Evolutionary conservation across 306 rosid genomes (phyloP).

Genomic region (Sphenostylis stenocarpa): DNA sequence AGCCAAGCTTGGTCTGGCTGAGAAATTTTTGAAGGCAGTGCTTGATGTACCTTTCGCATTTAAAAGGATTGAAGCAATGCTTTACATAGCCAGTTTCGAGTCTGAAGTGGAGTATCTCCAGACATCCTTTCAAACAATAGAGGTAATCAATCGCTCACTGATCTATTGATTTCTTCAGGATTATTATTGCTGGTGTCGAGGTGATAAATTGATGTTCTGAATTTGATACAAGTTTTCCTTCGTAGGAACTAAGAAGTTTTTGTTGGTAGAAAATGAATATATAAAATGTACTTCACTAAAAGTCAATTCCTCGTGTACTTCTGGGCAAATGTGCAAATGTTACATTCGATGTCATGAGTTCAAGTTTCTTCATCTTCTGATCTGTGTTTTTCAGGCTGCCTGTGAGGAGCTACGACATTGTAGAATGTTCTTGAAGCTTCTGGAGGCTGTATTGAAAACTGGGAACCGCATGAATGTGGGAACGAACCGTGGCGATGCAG

Average conservation of each 20-base stretch:
- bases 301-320: background rate
- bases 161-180: background rate
- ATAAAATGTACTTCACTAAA: slow-evolving; percentile 20
- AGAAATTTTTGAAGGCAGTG: slow-evolving; percentile 85
- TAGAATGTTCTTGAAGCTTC: slow-evolving; percentile 93
- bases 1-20: slow-evolving; percentile 80
- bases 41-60: slow-evolving; percentile 88
- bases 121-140: slow-evolving; percentile 74
- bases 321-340: background rate
- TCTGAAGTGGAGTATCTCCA: slow-evolving; percentile 84
- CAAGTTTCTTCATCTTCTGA: background rate
- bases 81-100: slow-evolving; percentile 82
- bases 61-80: slow-evolving; percentile 87
- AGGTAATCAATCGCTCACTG: slow-evolving; percentile 46
- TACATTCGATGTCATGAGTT: background rate
- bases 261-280: no score
- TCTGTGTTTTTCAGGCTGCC: slow-evolving; percentile 54
- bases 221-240: no score
- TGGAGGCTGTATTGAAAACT: slow-evolving; percentile 93
- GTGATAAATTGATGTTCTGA: background rate
- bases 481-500: slow-evolving; percentile 95
- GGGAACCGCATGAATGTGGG: slow-evolving; percentile 99
- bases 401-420: slow-evolving; percentile 82
- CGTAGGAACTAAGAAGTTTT: no score
- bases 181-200: background rate